Conservation (phyloP, 1,284 basidiomycete genomes). For the Apiotrichum sp. region DNA sequence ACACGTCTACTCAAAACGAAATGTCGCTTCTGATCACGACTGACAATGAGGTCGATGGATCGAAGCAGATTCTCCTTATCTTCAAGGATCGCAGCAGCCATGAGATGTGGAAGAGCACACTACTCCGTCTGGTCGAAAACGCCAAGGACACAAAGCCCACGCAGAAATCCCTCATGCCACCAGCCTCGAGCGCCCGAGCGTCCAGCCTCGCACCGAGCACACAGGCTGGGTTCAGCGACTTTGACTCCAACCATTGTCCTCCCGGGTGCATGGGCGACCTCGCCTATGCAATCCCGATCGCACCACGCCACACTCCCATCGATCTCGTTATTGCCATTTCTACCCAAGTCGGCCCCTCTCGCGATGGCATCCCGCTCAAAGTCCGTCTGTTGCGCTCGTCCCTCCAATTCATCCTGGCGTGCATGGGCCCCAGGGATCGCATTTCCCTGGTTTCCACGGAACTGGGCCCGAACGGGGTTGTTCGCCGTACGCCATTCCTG, state of each 20-base stretch:
- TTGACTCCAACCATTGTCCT: conserved; percentile 1
- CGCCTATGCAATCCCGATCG: conserved; percentile 43
- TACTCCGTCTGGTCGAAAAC: conserved; percentile 61
- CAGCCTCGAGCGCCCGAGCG: neutral
- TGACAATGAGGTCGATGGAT: conserved; percentile 67
- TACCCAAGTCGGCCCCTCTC: conserved; percentile 69
- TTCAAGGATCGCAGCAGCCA: conserved; percentile 82
- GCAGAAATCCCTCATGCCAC: neutral
- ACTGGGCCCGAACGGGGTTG: conserved; percentile 62
- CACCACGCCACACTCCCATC: conserved; percentile 75
- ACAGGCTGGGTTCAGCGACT: neutral
- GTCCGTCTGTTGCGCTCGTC: conserved; percentile 75
- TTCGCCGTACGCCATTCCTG: conserved; percentile 84
- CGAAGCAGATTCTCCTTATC: conserved; percentile 89
- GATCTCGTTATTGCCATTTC: conserved; percentile 90
- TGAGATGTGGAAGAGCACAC: conserved; percentile 76
- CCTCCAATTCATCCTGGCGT: conserved; percentile 73
- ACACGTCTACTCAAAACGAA: conserved; percentile 68
- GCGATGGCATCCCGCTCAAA: conserved; percentile 66
- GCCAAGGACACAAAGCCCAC: conserved; percentile 7
- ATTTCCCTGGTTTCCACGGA: conserved; percentile 86
- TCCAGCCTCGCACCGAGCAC: conserved; percentile 15
- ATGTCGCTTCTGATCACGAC: conserved; percentile 77
- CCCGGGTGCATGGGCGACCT: conserved; percentile 23
- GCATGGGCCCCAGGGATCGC: conserved; percentile 67